phyloP scores from a whole-genome alignment of 2,329 filamentous ascomycete genomes.

The Phaeosphaeria sp. region DNA sequence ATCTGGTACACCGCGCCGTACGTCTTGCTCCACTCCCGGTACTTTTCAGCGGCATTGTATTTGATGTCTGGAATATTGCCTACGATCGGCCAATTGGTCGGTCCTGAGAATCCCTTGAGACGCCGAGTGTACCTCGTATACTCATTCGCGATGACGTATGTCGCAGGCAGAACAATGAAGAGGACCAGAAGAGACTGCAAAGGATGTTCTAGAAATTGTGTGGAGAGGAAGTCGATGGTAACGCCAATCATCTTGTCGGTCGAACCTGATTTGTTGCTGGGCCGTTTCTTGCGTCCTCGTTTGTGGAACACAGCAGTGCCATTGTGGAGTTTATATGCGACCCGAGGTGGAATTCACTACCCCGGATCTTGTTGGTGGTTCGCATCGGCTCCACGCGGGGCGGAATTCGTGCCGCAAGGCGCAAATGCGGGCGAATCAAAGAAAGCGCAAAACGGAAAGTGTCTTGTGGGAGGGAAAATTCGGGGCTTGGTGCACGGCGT shows the following conservation, averaged over 20 bases:
- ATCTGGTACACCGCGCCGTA: slow-evolving; percentile 55
- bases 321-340: neutral
- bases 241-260: slow-evolving; percentile 35
- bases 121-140: slow-evolving; percentile 42
- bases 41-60: slow-evolving; percentile 52
- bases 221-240: slow-evolving; percentile 24
- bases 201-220: slow-evolving; percentile 30
- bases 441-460: neutral
- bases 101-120: slow-evolving; percentile 48
- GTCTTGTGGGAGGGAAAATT: neutral
- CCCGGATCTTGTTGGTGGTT: neutral
- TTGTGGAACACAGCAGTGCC: neutral
- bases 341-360: neutral
- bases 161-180: slow-evolving; percentile 36
- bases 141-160: slow-evolving; percentile 49
- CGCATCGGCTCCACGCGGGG: neutral
- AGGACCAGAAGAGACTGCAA: slow-evolving; percentile 28
- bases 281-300: neutral
- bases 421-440: neutral
- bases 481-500: neutral
- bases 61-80: slow-evolving; percentile 53
- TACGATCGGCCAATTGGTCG: slow-evolving; percentile 48
- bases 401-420: neutral
- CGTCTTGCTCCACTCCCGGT: slow-evolving; percentile 50
- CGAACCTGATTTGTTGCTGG: neutral